Evolutionary conservation across 208 protist species (phyloP), one percentile per base, ranked within the genome.

Genomic region (Vickermania ingenoplastis): DNA sequence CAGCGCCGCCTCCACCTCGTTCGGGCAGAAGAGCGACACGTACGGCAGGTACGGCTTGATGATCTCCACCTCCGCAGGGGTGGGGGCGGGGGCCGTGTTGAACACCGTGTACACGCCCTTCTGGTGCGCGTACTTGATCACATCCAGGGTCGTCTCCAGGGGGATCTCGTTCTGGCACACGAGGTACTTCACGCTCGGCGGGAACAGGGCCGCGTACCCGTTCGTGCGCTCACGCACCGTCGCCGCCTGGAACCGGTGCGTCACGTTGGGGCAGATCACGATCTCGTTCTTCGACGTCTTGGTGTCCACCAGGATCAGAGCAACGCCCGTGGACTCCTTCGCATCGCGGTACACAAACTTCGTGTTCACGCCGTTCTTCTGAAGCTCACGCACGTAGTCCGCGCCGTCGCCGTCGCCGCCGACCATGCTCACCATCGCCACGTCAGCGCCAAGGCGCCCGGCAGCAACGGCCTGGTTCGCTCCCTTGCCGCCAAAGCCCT

Each of bases 401-500:
- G 56, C 54, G 56, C 92, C 94, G 56, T 95, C 89, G 49, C 81
- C 85, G 68, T 97, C 91, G 23, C 50, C 55, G 53, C 91, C 90
- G 7, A 97, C 81, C 74, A 92, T 84, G 60, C 86, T 79, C 24
- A 94, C 81, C 83, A 96, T 94, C 2, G 79, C 74, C 13, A 88
- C 81, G 45, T 78, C 75, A 7, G 81, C 85, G 0, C 90, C 86
- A n/a, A 96, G 79, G 36, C 88, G 72, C 5, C 85, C 88, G 3
- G 79, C 86, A 17, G 78, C 77, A 13, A 95, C 84, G 5, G 92
- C 81, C 71, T 97, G 91, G 69, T 97, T 97, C 4, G 87, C 89
- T n/a, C 94, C 94, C 65, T 97, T 97, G 2, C 94, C 94, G 36
- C 94, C 94, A 69, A 96, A 97, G 2, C 87, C 86, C 69, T 92